Conservation (phyloP, 164 flowering plant species). For the Protea cynaroides region DNA sequence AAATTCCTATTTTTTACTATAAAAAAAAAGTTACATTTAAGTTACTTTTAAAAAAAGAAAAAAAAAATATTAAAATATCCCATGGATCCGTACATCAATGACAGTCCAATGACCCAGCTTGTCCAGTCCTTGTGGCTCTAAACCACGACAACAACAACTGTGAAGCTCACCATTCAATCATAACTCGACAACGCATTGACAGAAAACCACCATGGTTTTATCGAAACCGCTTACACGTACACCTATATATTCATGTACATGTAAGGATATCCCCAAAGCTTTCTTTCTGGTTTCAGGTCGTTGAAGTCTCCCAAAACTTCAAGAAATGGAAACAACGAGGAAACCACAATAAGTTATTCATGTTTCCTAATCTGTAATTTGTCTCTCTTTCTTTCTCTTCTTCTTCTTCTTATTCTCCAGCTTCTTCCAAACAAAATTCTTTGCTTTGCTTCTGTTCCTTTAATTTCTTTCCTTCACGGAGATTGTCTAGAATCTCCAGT, state of each 20-base stretch:
- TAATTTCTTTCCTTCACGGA: background rate
- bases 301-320: too few species aligned
- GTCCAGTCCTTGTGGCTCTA: slow-evolving; percentile 1
- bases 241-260: too few species aligned
- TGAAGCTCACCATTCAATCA: slow-evolving; percentile 19
- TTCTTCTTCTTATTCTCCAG: background rate
- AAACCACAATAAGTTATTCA: background rate
- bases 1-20: too few species aligned
- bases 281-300: too few species aligned
- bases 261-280: too few species aligned
- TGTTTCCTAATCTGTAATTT: background rate
- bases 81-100: background rate
- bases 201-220: slow-evolving; percentile 36
- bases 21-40: too few species aligned
- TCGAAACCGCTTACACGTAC: slow-evolving; percentile 13
- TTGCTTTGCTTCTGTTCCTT: too few species aligned
- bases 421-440: background rate
- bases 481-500: background rate
- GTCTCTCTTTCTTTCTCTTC: background rate
- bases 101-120: background rate
- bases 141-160: slow-evolving; percentile 1
- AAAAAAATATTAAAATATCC: too few species aligned
- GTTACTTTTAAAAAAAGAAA: too few species aligned
- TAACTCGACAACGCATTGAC: slow-evolving; percentile 29
- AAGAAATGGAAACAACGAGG: background rate